A percentile compares a stretch with the other conserved stretches of the same genome.
Conservation (phyloP, 331 rosid species). For the Rosa hybrid region DNA sequence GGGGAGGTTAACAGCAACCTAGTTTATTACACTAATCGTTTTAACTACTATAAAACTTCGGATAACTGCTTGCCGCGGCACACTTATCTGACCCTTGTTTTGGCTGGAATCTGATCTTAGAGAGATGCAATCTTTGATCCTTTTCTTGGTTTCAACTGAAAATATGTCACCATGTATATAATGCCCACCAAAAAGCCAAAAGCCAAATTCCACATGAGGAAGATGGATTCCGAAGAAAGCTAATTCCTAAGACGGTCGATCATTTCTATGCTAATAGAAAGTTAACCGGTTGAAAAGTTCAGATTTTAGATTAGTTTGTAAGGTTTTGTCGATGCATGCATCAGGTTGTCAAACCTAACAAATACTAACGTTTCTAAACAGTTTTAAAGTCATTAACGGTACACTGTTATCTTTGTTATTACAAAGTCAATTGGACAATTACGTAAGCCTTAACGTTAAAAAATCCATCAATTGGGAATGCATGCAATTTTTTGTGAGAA, state of each 20-base stretch:
- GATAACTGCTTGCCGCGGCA: slow-evolving; percentile 41
- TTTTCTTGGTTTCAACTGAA: not conserved
- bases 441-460: not conserved
- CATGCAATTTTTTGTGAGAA: not conserved
- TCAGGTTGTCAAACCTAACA: not conserved
- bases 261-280: slow-evolving; percentile 26
- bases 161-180: not conserved
- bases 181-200: not conserved
- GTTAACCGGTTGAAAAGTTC: slow-evolving; percentile 14
- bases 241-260: slow-evolving; percentile 8
- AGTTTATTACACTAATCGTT: not conserved
- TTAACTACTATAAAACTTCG: not conserved
- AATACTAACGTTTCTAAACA: not conserved
- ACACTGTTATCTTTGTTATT: not conserved
- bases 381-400: not conserved
- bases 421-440: not conserved
- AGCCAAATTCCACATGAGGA: not conserved
- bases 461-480: not conserved
- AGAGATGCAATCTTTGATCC: slow-evolving; percentile 6
- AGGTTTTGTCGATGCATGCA: slow-evolving; percentile 28
- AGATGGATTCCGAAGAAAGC: slow-evolving; percentile 7
- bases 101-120: not conserved
- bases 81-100: slow-evolving; percentile 20
- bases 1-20: not conserved
- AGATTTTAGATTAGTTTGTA: slow-evolving; percentile 12